These are phyloP conservation scores for Hypoxylon sp. DNA, from an alignment of 2,329 filamentous ascomycete genomes.

Conservation along the genomic window DNA sequence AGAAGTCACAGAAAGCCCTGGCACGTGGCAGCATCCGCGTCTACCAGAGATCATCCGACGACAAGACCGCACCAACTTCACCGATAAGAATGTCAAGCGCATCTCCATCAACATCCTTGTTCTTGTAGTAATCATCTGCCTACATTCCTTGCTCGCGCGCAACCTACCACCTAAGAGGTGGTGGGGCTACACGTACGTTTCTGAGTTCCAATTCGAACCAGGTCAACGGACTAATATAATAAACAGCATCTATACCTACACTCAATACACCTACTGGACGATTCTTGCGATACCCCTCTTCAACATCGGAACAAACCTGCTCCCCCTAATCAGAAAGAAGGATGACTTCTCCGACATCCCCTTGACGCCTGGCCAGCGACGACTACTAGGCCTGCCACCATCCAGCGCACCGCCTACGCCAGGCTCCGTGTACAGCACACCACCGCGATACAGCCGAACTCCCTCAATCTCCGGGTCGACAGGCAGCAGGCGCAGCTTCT, in stretches of 20 bases:
- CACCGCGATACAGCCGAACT: conserved; percentile 87
- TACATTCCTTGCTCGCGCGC: conserved; percentile 41
- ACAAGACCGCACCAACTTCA: conserved; percentile 83
- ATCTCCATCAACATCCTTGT: conserved; percentile 76
- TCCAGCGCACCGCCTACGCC: conserved; percentile 74
- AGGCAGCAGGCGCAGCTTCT: conserved; percentile 70
- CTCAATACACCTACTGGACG: conserved; percentile 62
- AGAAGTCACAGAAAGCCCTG: conserved; percentile 69
- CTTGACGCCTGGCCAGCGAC: conserved; percentile 88
- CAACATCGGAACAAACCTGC: conserved; percentile 79
- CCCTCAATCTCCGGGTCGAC: conserved; percentile 75
- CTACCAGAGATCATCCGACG: conserved; percentile 88
- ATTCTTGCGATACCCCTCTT: conserved; percentile 72
- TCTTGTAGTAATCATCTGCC: conserved; percentile 50
- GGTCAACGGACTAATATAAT: conserved; percentile 25
- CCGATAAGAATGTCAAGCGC: conserved; percentile 79
- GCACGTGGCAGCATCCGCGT: conserved; percentile 92
- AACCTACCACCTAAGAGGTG: conserved; percentile 45
- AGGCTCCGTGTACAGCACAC: conserved; percentile 82
- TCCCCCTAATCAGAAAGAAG: conserved; percentile 78
- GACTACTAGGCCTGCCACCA: conserved; percentile 84
- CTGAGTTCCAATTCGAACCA: conserved; percentile 4
- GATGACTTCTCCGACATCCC: conserved; percentile 92
- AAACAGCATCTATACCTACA: conserved; percentile 55
- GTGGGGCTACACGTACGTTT: conserved; percentile 47